Evolutionary conservation across 2,329 filamentous ascomycete species (phyloP), one percentile per base, ranked within the genome.

Genomic region (Myriosclerotinia scirpicola): DNA sequence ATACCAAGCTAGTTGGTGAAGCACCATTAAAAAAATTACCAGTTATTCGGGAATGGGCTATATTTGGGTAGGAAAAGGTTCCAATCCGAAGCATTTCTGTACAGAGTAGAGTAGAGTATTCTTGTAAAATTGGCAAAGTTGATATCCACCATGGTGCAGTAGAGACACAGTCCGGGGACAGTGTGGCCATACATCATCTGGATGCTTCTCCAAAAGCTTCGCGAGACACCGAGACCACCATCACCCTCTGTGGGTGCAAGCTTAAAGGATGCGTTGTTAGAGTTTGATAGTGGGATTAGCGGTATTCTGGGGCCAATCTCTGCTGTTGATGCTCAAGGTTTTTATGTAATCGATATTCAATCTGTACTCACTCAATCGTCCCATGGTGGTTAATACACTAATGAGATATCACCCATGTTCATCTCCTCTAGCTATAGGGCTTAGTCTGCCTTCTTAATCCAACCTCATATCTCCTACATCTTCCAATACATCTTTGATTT

Each of bases 241-340:
- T 26, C 26, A 26, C 26, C 26, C 26, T 26, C 26, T 26, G 26
- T 26, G 26, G 26, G 26, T 26, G 26, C 26, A 26, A 26, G 26
- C 15, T 17, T 26, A 11, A 59, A 54, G 2, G 58, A 71, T 63
- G 17, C 50, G 1, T 4, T 20, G 3, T 38, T 68, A 12, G 66
- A 63, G 15, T 36, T 68, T 22, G 66, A 70, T 36, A 69, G 69
- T 40, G 67, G 67, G 7, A 70, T 65, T 26, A 59, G 64, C 1
- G 64, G 36, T 3, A 65, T 68, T 14, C 8, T 69, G 36, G 63
- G 62, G 59, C 66, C 66, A 1, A 66, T 68, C 14, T 65, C 64
- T 20, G 59, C 40, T n/a, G 65, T 67, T 9, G 38, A 42, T n/a
- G 3, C 46, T 70, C 6, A 26, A 26, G 26, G 26, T 26, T 69